Conservation (phyloP, 257 asterid genomes). For the Plantago major region DNA sequence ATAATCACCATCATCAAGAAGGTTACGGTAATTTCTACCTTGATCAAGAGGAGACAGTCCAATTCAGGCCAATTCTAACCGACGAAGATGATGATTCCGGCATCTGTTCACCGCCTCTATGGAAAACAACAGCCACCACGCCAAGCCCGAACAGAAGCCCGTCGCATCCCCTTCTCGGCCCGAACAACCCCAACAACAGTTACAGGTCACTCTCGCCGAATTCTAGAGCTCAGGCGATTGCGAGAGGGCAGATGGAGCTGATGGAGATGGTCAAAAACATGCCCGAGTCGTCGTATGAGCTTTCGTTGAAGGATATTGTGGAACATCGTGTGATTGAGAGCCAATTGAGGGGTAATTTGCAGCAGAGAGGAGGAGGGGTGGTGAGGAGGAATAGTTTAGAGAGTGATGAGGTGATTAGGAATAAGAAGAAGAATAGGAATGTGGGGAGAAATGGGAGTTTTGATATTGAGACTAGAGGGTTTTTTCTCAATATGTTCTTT, state of each 20-base stretch:
- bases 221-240: conserved; percentile 67
- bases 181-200: conserved; percentile 16
- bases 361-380: conserved; percentile 25
- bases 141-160: conserved; percentile 45
- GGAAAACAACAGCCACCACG: conserved; percentile 40
- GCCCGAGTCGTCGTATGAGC: conserved; percentile 74
- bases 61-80: conserved; percentile 30
- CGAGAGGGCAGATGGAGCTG: conserved; percentile 69
- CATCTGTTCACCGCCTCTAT: conserved; percentile 52
- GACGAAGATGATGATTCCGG: conserved; percentile 44
- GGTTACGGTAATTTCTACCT: too few species aligned
- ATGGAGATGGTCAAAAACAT: conserved; percentile 85
- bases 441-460: conserved; percentile 34
- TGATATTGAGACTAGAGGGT: conserved; percentile 45
- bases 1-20: conserved; percentile 4
- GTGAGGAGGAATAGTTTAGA: conserved; percentile 29
- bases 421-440: conserved; percentile 23
- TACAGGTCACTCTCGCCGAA: conserved; percentile 39
- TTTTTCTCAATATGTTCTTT: conserved; percentile 58
- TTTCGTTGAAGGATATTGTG: conserved; percentile 66
- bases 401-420: conserved; percentile 29
- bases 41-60: conserved; percentile 28
- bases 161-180: conserved; percentile 30
- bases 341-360: conserved; percentile 4
- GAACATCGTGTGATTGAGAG: conserved; percentile 35